Evolutionary conservation across 768 basidiomycete species (phyloP), one percentile per base, ranked within the genome.

Genomic region (Phaeolepiota aurea): DNA sequence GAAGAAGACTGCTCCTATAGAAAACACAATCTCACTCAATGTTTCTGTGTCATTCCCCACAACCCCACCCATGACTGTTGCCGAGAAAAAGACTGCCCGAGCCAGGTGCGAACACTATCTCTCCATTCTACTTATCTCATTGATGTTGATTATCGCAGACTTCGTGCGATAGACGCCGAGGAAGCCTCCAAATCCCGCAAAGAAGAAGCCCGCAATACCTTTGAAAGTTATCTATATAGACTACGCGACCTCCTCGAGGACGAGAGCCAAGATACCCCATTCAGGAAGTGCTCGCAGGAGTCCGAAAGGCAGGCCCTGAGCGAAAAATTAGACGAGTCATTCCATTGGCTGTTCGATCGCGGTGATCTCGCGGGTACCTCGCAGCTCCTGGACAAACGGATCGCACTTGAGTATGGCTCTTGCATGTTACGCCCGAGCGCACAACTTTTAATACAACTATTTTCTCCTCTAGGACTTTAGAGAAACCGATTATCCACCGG

Each of bases 181-280:
- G 93, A 98, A 63, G 64, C 70, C 2, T 74, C 79, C 13, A 90
- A 88, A 57, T 71, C 68, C 21, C 77, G 78, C 40, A 80, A 80
- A 21, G 93, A 93, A 52, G 96, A 98, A 57, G 89, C 90, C 2
- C 73, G 84, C 20, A 99, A 99, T 61, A 70, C 75, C 18, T 77
- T 99, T 38, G 96, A 99, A 60, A 78, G 83, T 21, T 96, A 96
- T 55, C 62, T 98, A n/a, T 99, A 99, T 65, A 76, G 82, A 44
- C 63, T 96, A 22, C 81, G 88, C 15, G 91, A 91, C 54, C 69
- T 94, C 7, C 66, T 97, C 20, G 72, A 76, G 20, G 79, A 84
- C 28, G 73, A 76, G 9, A 75, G 76, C 48, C 50, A 63, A 3
- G 72, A 78, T 5, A 77, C 82, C 4, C 86, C 89, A 2, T 87